These are phyloP conservation scores for Coemansia sp. DNA, from an alignment of 192 early-diverging fungal genomes.

Conservation along the genomic window DNA sequence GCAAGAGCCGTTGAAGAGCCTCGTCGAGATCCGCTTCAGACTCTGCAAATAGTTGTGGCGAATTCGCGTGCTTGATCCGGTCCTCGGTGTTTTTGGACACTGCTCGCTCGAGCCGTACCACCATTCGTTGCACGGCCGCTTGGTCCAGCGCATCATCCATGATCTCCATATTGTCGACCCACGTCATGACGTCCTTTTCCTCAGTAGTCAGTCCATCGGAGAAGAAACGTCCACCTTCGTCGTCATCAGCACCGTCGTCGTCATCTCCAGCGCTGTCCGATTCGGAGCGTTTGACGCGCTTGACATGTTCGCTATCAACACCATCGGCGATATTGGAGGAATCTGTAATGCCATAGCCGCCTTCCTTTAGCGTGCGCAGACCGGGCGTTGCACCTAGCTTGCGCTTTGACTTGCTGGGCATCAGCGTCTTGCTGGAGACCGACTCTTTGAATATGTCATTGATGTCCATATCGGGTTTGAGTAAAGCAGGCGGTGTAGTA, in stretches of 20 bases:
- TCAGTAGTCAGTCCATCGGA: conserved; percentile 79
- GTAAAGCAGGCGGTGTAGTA: background rate
- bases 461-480: conserved; percentile 30
- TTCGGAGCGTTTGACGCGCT: conserved; percentile 12
- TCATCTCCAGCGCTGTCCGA: conserved; percentile 17
- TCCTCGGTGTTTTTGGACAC: conserved; percentile 88
- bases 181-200: conserved; percentile 76
- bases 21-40: conserved; percentile 96
- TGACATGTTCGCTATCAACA: background rate
- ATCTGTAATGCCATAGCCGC: conserved; percentile 36
- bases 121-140: conserved; percentile 69
- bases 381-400: conserved; percentile 37
- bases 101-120: conserved; percentile 82
- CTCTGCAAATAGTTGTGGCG: conserved; percentile 77
- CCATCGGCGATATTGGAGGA: background rate
- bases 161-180: conserved; percentile 84
- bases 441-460: conserved; percentile 53
- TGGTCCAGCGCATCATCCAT: conserved; percentile 67
- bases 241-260: conserved; percentile 59
- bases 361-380: conserved; percentile 38
- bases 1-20: conserved; percentile 77
- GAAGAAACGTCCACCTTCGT: conserved; percentile 80
- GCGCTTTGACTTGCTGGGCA: conserved; percentile 33
- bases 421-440: conserved; percentile 31
- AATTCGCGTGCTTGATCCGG: conserved; percentile 74